Evolutionary conservation across 2,329 filamentous ascomycete genomes (phyloP).

Genomic region (Raffaelea deltoideospora): DNA sequence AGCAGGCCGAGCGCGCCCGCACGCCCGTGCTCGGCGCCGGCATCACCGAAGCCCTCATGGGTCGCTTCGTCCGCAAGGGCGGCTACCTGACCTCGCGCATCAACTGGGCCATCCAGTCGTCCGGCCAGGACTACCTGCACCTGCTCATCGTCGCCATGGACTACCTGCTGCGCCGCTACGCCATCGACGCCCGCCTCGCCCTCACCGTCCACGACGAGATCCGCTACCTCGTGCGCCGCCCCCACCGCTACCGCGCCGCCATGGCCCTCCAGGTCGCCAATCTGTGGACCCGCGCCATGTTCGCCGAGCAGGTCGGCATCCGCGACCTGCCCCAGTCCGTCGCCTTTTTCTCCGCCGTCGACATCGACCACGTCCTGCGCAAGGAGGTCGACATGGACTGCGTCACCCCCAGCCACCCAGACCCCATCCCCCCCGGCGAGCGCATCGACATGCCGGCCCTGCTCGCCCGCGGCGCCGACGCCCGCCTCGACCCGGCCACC

Average conservation of each 20-base stretch:
- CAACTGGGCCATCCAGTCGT: conserved; percentile 98
- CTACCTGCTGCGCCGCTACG: conserved; percentile 73
- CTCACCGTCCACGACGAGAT: conserved; percentile 98
- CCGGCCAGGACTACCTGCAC: conserved; percentile 92
- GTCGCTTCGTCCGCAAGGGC: conserved; percentile 71
- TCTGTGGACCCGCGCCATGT: conserved; percentile 95
- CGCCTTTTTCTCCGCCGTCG: conserved; percentile 89
- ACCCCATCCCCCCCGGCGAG: conserved; percentile 70
- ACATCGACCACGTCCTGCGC: conserved; percentile 87
- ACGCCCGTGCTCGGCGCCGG: conserved; percentile 89
- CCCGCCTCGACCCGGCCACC: conserved; percentile 52
- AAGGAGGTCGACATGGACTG: conserved; percentile 99
- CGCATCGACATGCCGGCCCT: conserved; percentile 70
- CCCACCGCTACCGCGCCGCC: conserved; percentile 77
- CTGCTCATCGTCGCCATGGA: conserved; percentile 91
- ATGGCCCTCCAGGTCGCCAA: conserved; percentile 92
- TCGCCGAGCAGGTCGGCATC: conserved; percentile 91
- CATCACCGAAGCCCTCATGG: conserved; percentile 90
- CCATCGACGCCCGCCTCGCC: conserved; percentile 68
- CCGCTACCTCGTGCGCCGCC: conserved; percentile 71
- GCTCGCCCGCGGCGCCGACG: conserved; percentile 54
- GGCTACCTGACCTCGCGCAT: conserved; percentile 92
- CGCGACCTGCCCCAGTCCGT: conserved; percentile 86
- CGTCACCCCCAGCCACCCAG: conserved; percentile 72
- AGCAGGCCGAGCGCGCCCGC: conserved; percentile 76